These are phyloP conservation scores for Cerrena zonata DNA, from an alignment of 1,284 basidiomycete genomes.

Conservation along the genomic window DNA sequence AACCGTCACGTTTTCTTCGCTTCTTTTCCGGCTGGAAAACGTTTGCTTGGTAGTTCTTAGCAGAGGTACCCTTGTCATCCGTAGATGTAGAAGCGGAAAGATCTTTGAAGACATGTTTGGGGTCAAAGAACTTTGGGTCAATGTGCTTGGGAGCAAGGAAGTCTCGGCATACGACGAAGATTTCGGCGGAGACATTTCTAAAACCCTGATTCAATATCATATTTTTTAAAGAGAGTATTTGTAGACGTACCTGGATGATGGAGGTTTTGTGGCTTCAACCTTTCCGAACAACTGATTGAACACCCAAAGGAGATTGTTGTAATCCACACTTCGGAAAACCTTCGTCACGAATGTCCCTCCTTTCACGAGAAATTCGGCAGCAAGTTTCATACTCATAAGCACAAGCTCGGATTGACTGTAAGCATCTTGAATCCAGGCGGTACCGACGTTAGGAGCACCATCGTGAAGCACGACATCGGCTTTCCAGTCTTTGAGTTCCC, in stretches of 20 bases:
- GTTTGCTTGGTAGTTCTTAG: conserved; percentile 71
- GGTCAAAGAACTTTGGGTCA: conserved; percentile 97
- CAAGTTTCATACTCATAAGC: conserved; percentile 91
- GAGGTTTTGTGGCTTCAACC: conserved; percentile 98
- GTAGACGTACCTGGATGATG: conserved; percentile 77
- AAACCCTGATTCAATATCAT: conserved; percentile 1
- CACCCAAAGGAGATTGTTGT: conserved; percentile 98
- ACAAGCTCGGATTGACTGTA: conserved; percentile 97
- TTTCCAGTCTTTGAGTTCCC: conserved; percentile 97
- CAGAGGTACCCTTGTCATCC: conserved; percentile 45
- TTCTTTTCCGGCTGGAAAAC: conserved; percentile 98
- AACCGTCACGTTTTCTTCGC: conserved; percentile 87
- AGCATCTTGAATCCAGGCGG: conserved; percentile 98
- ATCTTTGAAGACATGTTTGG: conserved; percentile 97
- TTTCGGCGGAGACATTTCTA: conserved; percentile 98
- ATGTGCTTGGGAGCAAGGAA: conserved; percentile 94
- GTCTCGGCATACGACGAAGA: conserved; percentile 96
- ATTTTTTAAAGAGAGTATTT: background rate
- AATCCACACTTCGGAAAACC: conserved; percentile 97
- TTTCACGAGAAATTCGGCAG: conserved; percentile 90
- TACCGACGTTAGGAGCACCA: conserved; percentile 98
- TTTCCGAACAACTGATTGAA: conserved; percentile 94
- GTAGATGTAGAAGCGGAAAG: conserved; percentile 48
- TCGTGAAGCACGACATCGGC: conserved; percentile 99
- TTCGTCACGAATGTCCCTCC: conserved; percentile 98